phyloP scores from a whole-genome alignment of 257 asterid species.

The Misopates orontium region DNA sequence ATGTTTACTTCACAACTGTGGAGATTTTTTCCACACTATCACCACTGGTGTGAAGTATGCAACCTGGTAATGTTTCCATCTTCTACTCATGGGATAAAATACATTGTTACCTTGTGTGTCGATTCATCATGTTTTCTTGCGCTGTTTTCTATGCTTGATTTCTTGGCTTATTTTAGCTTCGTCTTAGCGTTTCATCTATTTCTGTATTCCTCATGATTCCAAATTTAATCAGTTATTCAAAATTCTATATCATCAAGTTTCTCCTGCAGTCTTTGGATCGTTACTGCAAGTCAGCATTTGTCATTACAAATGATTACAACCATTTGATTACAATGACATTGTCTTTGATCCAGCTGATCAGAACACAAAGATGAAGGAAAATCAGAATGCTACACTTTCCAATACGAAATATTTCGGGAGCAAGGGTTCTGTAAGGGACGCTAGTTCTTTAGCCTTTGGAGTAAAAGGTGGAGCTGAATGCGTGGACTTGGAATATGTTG shows the following conservation, averaged over 20 bases:
- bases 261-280: not conserved
- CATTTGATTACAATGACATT: constrained; percentile 40
- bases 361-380: constrained; percentile 59
- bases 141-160: too few relatives aligned
- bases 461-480: constrained; percentile 34
- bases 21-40: constrained; percentile 53
- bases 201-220: too few relatives aligned
- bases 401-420: constrained; percentile 40
- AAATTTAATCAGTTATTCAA: too few relatives aligned
- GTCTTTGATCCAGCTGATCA: constrained; percentile 43
- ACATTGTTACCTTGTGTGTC: too few relatives aligned
- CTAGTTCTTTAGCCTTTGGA: constrained; percentile 28
- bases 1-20: constrained; percentile 63
- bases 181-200: too few relatives aligned
- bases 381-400: constrained; percentile 38
- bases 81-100: not conserved
- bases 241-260: too few relatives aligned
- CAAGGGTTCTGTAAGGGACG: constrained; percentile 32
- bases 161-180: too few relatives aligned
- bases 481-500: constrained; percentile 31
- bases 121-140: too few relatives aligned
- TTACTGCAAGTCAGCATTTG: constrained; percentile 10
- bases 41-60: constrained; percentile 48
- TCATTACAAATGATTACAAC: constrained; percentile 27
- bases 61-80: constrained; percentile 44